Percentiles rank a stretch among this genome's conserved stretches.
Evolutionary conservation across 2,329 filamentous ascomycete genomes (phyloP).

Genomic region (Rugonectria rugulosa): DNA sequence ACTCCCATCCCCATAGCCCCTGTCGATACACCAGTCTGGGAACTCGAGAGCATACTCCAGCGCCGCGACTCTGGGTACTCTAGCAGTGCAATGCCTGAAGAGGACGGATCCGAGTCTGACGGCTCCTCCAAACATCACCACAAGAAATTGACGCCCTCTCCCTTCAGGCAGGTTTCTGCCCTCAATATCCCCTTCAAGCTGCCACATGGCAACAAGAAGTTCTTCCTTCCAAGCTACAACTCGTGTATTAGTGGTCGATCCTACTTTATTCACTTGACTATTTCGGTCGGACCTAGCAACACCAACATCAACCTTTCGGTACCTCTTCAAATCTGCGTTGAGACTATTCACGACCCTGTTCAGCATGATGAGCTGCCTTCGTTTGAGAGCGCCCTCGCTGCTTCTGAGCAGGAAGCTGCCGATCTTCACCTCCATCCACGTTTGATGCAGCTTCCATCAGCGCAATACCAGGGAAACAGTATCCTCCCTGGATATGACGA

Average conservation of each 20-base stretch:
- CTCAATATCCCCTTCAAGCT: slow-evolving; percentile 58
- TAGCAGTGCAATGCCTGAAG: slow-evolving; percentile 47
- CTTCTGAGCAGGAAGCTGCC: slow-evolving; percentile 51
- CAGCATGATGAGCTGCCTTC: slow-evolving; percentile 51
- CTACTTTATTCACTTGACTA: slow-evolving; percentile 59
- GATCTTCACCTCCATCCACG: slow-evolving; percentile 54
- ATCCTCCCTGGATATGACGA: slow-evolving; percentile 52
- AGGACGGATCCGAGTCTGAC: slow-evolving; percentile 47
- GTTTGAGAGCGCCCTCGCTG: slow-evolving; percentile 57
- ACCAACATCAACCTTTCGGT: slow-evolving; percentile 54
- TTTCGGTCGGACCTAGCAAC: slow-evolving; percentile 53
- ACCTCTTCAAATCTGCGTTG: slow-evolving; percentile 61
- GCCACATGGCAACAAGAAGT: slow-evolving; percentile 55
- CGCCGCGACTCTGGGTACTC: slow-evolving; percentile 64
- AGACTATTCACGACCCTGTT: slow-evolving; percentile 43
- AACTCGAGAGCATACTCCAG: slow-evolving; percentile 41
- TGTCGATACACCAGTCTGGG: slow-evolving; percentile 51
- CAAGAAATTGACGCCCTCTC: slow-evolving; percentile 39
- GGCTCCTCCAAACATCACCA: slow-evolving; percentile 28
- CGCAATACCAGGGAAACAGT: slow-evolving; percentile 41
- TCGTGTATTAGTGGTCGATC: slow-evolving; percentile 63
- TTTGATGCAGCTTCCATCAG: slow-evolving; percentile 45
- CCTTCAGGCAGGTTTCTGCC: slow-evolving; percentile 50
- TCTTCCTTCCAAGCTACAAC: slow-evolving; percentile 65
- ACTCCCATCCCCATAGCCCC: slow-evolving; percentile 49